Conservation (phyloP, 345 rosid species). For the Moricandia arvensis region DNA sequence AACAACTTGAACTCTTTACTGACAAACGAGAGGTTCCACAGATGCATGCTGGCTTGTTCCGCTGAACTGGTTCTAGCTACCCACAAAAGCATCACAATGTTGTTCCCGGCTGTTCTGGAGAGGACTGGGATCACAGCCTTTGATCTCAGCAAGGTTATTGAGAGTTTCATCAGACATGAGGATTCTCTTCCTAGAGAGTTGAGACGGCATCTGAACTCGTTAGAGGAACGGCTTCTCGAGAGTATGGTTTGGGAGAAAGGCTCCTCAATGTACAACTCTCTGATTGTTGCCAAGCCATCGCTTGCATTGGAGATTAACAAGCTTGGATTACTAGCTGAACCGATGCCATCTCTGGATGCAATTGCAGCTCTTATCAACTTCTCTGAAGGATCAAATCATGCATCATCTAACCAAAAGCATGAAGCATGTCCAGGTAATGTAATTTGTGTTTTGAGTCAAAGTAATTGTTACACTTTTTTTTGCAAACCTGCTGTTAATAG, state of each 20-base stretch:
- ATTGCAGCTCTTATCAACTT: conserved; percentile 65
- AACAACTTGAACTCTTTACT: conserved; percentile 82
- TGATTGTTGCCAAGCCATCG: conserved; percentile 77
- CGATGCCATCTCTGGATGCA: conserved; percentile 87
- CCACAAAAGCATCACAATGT: conserved; percentile 86
- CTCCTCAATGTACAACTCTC: conserved; percentile 93
- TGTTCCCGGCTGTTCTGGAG: conserved; percentile 95
- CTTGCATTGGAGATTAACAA: conserved; percentile 64
- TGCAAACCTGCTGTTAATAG: conserved; percentile 10
- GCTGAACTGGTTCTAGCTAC: conserved; percentile 97
- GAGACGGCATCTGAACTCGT: conserved; percentile 90
- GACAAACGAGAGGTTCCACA: conserved; percentile 93
- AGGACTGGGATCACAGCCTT: conserved; percentile 97
- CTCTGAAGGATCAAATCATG: conserved; percentile 45
- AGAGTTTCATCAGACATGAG: conserved; percentile 95
- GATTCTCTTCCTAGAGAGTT: conserved; percentile 95
- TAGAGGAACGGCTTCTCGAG: conserved; percentile 95
- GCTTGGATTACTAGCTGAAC: conserved; percentile 71
- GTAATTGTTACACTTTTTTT: neutral
- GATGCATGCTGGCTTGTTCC: conserved; percentile 97
- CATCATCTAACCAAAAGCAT: conserved; percentile 52
- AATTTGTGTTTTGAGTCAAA: neutral
- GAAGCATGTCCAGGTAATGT: conserved; percentile 54
- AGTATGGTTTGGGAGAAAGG: conserved; percentile 99
- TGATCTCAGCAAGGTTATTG: conserved; percentile 98